Evolutionary conservation across 768 basidiomycete species (phyloP).

Genomic region (Kwoniella bestiolae): DNA sequence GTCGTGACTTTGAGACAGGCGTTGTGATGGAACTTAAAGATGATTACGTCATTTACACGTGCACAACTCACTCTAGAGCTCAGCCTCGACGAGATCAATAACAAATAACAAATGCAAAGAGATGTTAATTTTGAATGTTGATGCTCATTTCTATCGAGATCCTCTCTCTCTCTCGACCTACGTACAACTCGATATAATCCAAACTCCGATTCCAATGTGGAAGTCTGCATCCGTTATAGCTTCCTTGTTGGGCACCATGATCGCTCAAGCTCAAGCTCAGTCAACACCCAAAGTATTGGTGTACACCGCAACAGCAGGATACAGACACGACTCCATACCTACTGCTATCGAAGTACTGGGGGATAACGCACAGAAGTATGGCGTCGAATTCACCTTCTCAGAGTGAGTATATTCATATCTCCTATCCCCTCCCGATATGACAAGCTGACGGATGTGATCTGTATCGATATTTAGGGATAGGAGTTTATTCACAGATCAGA

Average conservation of each 20-base stretch:
- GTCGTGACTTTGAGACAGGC: background rate
- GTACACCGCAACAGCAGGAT: slow-evolving; percentile 68
- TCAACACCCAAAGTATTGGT: slow-evolving; percentile 60
- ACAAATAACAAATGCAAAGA: background rate
- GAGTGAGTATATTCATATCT: slow-evolving; percentile 58
- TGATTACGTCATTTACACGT: background rate
- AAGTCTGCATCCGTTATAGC: background rate
- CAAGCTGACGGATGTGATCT: too few relatives aligned
- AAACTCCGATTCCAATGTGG: background rate
- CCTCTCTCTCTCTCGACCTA: too few relatives aligned
- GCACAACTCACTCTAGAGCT: background rate
- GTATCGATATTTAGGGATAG: slow-evolving; percentile 59
- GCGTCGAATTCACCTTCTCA: slow-evolving; percentile 67
- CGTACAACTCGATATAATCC: background rate
- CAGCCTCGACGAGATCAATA: background rate
- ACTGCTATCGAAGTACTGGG: slow-evolving; percentile 68
- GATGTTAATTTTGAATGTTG: too few relatives aligned
- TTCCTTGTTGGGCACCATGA: background rate
- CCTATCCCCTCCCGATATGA: too few relatives aligned
- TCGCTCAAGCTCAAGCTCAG: slow-evolving; percentile 18
- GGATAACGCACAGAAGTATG: slow-evolving; percentile 60
- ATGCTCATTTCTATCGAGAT: too few relatives aligned
- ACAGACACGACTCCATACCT: slow-evolving; percentile 76
- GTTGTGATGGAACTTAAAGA: background rate
- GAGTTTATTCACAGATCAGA: slow-evolving; percentile 64